Conservation (phyloP, 148 eudicot species). For the Cornus kousa region DNA sequence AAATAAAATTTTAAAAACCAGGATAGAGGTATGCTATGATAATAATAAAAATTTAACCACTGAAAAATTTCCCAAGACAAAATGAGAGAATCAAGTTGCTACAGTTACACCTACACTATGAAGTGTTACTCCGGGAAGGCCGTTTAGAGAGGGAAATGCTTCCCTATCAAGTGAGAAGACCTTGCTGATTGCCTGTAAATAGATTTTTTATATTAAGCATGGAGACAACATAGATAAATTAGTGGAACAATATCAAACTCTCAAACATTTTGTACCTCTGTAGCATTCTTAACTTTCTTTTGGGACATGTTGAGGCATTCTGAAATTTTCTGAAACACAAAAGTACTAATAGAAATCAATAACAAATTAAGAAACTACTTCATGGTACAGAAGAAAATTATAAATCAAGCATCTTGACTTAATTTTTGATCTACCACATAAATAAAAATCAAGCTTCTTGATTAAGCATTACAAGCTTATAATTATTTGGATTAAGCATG, state of each 20-base stretch:
- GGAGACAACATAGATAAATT: background rate
- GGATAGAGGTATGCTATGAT: background rate
- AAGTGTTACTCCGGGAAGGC: slow-evolving; percentile 77
- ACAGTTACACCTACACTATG: slow-evolving; percentile 71
- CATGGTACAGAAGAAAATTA: slow-evolving; percentile 1
- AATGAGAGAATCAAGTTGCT: background rate
- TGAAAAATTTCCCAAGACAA: background rate
- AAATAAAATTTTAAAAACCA: too few species aligned
- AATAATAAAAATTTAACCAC: background rate
- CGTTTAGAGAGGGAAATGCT: slow-evolving; percentile 75
- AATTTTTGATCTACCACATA: too few species aligned
- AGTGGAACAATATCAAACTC: background rate
- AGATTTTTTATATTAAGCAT: slow-evolving; percentile 7
- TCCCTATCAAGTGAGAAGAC: slow-evolving; percentile 85
- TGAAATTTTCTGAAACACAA: slow-evolving; percentile 62
- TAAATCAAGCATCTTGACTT: too few species aligned
- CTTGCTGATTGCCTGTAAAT: slow-evolving; percentile 62
- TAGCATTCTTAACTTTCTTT: slow-evolving; percentile 88
- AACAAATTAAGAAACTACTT: background rate
- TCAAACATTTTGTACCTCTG: slow-evolving; percentile 50
- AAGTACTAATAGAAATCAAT: background rate
- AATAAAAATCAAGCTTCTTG: too few species aligned
- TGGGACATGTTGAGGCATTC: slow-evolving; percentile 80
- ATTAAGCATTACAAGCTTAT: too few species aligned
- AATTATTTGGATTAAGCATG: background rate